Conservation (phyloP, 768 basidiomycete species). For the Phlegmacium glaucopus region DNA sequence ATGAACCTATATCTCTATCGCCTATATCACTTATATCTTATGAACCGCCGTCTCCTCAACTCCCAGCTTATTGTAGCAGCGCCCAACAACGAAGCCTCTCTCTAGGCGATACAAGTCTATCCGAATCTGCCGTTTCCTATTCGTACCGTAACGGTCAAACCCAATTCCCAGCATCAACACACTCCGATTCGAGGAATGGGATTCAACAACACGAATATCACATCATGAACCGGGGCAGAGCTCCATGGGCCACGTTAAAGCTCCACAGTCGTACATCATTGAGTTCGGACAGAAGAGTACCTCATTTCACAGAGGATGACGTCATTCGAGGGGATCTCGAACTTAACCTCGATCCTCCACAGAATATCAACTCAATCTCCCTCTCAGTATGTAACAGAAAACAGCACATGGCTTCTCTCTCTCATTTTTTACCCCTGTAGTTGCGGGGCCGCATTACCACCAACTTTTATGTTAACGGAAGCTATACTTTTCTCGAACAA, state of each 20-base stretch:
- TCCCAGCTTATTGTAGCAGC: slow-evolving; percentile 14
- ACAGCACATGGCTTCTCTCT: too few relatives aligned
- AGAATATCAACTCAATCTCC: slow-evolving; percentile 24
- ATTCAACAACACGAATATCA: too few relatives aligned
- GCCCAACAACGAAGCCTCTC: background rate
- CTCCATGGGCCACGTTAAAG: slow-evolving; percentile 9
- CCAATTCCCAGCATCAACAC: too few relatives aligned
- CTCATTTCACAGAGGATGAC: slow-evolving; percentile 21
- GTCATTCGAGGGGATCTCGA: slow-evolving; percentile 25
- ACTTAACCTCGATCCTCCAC: slow-evolving; percentile 25
- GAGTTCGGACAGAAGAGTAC: slow-evolving; percentile 9
- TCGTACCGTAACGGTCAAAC: too few relatives aligned
- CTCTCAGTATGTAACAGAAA: slow-evolving; percentile 21
- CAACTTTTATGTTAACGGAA: slow-evolving; percentile 23
- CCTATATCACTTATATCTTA: too few relatives aligned
- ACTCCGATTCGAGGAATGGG: too few relatives aligned
- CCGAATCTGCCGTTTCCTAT: too few relatives aligned
- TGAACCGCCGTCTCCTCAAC: too few relatives aligned
- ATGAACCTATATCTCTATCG: background rate
- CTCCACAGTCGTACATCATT: slow-evolving; percentile 19
- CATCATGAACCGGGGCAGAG: background rate
- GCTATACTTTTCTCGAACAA: slow-evolving; percentile 27
- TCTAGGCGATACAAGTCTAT: too few relatives aligned
- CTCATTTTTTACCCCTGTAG: too few relatives aligned
- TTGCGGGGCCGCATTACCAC: slow-evolving; percentile 29